Conservation (phyloP, 257 asterid genomes). For the Solanum peruvianum region DNA sequence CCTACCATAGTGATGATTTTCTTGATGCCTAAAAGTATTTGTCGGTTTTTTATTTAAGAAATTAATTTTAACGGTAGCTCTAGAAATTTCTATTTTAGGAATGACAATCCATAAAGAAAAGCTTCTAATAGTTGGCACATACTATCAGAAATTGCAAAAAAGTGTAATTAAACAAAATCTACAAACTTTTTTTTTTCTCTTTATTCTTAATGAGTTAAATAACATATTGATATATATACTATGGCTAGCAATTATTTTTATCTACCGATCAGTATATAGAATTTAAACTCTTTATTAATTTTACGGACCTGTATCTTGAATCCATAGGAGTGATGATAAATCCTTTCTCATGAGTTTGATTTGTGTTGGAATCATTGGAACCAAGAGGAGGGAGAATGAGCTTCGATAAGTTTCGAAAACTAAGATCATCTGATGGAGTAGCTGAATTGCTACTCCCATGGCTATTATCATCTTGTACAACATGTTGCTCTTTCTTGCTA, state of each 20-base stretch:
- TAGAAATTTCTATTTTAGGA: background rate
- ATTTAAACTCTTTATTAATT: background rate
- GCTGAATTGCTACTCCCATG: background rate
- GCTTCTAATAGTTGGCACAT: background rate
- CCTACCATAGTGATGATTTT: background rate
- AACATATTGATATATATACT: background rate
- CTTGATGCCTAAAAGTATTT: background rate
- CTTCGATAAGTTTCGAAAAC: conserved; percentile 54
- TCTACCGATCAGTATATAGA: background rate
- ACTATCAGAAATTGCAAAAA: background rate
- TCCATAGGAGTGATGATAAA: conserved; percentile 62
- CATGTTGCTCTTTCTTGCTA: background rate
- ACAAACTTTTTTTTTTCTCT: background rate
- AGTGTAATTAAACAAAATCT: background rate
- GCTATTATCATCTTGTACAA: background rate
- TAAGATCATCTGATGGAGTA: conserved; percentile 24
- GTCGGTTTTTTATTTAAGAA: background rate
- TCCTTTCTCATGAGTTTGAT: conserved; percentile 2
- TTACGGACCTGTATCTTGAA: conserved; percentile 50
- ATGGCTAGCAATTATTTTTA: background rate
- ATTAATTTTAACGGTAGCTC: background rate
- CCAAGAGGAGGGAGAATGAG: conserved; percentile 82
- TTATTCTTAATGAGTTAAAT: background rate
- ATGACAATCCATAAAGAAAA: background rate
- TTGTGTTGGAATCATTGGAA: conserved; percentile 17